Evolutionary conservation across 495 filamentous ascomycete species (phyloP).

Genomic region (Aspergillus nanangensis): DNA sequence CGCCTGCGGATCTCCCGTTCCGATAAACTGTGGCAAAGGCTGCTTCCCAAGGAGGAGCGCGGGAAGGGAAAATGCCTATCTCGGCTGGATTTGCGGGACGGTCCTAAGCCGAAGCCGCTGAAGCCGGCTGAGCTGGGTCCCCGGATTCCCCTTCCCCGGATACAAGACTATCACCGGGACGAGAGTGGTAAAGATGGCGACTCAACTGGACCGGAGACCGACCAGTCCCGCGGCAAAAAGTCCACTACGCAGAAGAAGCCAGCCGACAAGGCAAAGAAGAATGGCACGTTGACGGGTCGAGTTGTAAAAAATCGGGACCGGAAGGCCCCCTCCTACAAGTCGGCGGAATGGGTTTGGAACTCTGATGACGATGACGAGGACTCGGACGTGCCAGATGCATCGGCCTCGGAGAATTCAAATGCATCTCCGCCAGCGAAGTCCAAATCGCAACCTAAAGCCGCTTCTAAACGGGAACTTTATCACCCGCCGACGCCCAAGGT

Average conservation of each 20-base stretch:
- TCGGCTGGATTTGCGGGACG: conserved; percentile 59
- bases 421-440: conserved; percentile 26
- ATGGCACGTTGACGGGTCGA: conserved; percentile 44
- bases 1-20: conserved; percentile 65
- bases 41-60: conserved; percentile 70
- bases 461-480: conserved; percentile 12
- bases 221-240: conserved; percentile 41
- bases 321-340: conserved; percentile 53
- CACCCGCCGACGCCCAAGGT: conserved; percentile 16
- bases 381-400: conserved; percentile 42
- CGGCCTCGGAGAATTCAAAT: conserved; percentile 30
- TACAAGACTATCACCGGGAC: conserved; percentile 53
- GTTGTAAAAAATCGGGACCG: conserved; percentile 46
- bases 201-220: conserved; percentile 49
- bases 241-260: conserved; percentile 52
- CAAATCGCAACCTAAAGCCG: conserved; percentile 13
- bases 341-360: conserved; percentile 69
- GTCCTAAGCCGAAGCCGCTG: conserved; percentile 45
- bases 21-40: conserved; percentile 74
- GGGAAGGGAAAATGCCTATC: conserved; percentile 79
- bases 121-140: too few relatives aligned
- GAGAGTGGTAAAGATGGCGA: conserved; percentile 36
- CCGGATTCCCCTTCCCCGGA: too few relatives aligned
- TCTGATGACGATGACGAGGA: conserved; percentile 69
- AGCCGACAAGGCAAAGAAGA: conserved; percentile 50